Percentiles rank a stretch among this genome's conserved stretches.
Evolutionary conservation across 257 asterid genomes (phyloP).

Genomic region (Plantago elongata): DNA sequence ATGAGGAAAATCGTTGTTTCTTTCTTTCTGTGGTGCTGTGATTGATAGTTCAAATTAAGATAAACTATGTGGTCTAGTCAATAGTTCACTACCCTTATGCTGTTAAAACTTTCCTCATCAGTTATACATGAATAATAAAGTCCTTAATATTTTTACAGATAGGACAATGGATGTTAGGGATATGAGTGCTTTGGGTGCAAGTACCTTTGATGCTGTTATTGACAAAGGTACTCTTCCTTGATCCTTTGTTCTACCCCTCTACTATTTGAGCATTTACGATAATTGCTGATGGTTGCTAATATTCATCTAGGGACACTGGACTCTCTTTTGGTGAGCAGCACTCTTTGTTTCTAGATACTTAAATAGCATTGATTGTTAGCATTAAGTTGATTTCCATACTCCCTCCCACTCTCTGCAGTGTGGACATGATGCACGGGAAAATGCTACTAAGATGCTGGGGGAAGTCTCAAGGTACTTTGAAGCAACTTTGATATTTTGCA

Average conservation of each 20-base stretch:
- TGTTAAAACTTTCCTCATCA: background rate
- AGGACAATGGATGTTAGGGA: slow-evolving; percentile 59
- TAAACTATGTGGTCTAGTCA: background rate
- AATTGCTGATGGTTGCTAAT: slow-evolving; percentile 35
- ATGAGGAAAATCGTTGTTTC: background rate
- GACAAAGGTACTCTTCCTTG: slow-evolving; percentile 53
- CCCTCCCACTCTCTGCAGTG: slow-evolving; percentile 37
- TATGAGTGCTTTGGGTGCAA: slow-evolving; percentile 51
- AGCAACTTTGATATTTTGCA: slow-evolving; percentile 18
- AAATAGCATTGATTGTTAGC: slow-evolving; percentile 11
- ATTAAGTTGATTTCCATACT: slow-evolving; percentile 4
- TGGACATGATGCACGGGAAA: slow-evolving; percentile 51
- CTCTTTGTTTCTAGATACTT: slow-evolving; percentile 3
- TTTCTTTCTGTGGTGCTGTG: no score
- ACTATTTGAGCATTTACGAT: slow-evolving; percentile 1
- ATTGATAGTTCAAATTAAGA: no score
- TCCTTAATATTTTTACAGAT: slow-evolving; percentile 46
- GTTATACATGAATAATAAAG: slow-evolving; percentile 17
- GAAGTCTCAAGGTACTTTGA: slow-evolving; percentile 61
- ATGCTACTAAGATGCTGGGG: slow-evolving; percentile 67
- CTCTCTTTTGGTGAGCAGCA: slow-evolving; percentile 64
- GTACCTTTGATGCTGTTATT: slow-evolving; percentile 52
- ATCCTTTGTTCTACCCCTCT: slow-evolving; percentile 1
- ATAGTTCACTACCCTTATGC: background rate
- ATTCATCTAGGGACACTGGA: slow-evolving; percentile 66